Evolutionary conservation across 1,284 basidiomycete genomes (phyloP), one percentile per base, ranked within the genome.

Genomic region (Ceratobasidium sp.): DNA sequence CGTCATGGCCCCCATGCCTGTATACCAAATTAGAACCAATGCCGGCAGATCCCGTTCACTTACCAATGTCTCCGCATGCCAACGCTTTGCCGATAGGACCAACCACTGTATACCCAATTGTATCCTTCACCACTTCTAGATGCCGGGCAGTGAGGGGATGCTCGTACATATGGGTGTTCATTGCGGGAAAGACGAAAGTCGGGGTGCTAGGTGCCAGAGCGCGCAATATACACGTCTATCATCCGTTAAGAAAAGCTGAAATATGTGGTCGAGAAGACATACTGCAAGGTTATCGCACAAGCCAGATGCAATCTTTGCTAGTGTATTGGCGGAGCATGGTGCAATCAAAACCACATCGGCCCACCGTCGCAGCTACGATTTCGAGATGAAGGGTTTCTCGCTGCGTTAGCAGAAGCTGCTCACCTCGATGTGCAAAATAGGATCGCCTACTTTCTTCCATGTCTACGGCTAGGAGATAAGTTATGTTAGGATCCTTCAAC

Each of bases 121-220:
- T 84, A 0, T 94, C 88, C 20, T 81, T 82, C 0, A 94, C 83
- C 35, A 89, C 76, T 10, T 84, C 82, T 25, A 98, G 77, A 75
- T 99, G 96, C 70, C 89, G 85, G 1, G 85, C 84, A 0, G 96
- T 98, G 38, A 98, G 82, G n/a, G 94, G 94, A 76, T 99, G 95
- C 72, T 92, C 85, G 77, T 92, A 98, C 96, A 99, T 98, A 73
- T 93, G 82, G 4, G 96, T 98, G 78, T 99, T 99, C 96, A 98
- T 99, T 0, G 97, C 96, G 2, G 96, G 97, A 75, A 96, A 98
- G 34, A 98, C 79, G 74, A 90, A 91, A 17, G 93, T 94, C 1
- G 91, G 90, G 0, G 91, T 96, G 1, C 84, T 83, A 0, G 93
- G 90, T 7, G 90, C 82, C 0, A 97, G 82, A 0, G 96, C 96